These are phyloP conservation scores for Uncinocarpus reesii DNA, from an alignment of 2,329 filamentous ascomycete genomes.

Conservation along the genomic window DNA sequence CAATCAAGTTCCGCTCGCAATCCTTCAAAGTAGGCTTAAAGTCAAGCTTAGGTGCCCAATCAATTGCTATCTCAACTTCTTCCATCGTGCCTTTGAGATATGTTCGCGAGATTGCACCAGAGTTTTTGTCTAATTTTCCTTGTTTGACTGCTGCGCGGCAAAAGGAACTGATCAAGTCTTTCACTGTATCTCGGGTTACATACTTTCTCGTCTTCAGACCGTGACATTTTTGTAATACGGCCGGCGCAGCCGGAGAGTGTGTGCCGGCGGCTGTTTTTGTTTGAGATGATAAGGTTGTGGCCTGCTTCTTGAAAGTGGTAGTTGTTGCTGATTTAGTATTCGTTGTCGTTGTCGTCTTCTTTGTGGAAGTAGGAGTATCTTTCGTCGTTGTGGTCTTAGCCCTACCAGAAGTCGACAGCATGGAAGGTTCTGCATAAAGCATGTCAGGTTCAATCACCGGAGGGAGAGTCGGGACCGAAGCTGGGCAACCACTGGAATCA, in stretches of 20 bases:
- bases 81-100: constrained; percentile 8
- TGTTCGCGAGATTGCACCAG: neutral
- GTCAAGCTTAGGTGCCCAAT: constrained; percentile 5
- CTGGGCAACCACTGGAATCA: too few relatives aligned
- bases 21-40: constrained; percentile 2
- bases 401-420: too few relatives aligned
- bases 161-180: constrained; percentile 7
- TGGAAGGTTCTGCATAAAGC: too few relatives aligned
- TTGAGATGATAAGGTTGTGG: neutral
- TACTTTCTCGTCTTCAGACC: constrained; percentile 6
- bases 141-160: constrained; percentile 9
- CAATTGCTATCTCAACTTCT: constrained; percentile 9
- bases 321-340: neutral
- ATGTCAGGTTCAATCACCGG: too few relatives aligned
- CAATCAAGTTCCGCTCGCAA: neutral
- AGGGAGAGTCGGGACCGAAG: too few relatives aligned
- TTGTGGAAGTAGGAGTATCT: too few relatives aligned
- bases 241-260: neutral
- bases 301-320: too few relatives aligned
- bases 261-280: neutral
- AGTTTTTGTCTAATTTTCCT: constrained; percentile 1
- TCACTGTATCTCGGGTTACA: neutral
- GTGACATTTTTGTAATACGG: constrained; percentile 1
- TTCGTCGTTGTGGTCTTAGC: too few relatives aligned
- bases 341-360: too few relatives aligned